Evolutionary conservation across 2,329 filamentous ascomycete genomes (phyloP), one percentile per base, ranked within the genome.

Genomic region (Chaetoscypha palmicola): DNA sequence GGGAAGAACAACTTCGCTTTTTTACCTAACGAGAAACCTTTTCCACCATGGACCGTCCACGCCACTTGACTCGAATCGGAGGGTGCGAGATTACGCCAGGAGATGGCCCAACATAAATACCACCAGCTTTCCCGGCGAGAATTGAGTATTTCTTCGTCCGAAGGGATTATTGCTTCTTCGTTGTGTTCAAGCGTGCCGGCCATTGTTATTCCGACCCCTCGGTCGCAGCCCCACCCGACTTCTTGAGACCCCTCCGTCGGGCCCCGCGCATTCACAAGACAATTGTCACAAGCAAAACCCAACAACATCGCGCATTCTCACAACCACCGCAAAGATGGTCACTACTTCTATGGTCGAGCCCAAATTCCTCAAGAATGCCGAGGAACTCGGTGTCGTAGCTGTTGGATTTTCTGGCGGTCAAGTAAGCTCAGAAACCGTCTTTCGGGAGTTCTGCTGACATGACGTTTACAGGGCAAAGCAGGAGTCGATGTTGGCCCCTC

Each of bases 331-430:
- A 50, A 57, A 17, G 33, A 62, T 62, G 60, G 56, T 57, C 21
- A 62, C 57, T 26, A 55, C 55, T 20, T 60, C 57, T 24, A 62
- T 62, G 58, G 46, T 61, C 41, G 44, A 60, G 31, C 56, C 58
- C 46, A 89, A 84, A 62, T 97, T 96, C 70, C 83, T 97, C 56
- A 73, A 82, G 52, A 74, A 82, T 61, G 77, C 81, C 23, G 75
- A 86, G 61, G 82, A 97, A 60, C 74, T 98, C 52, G 92, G 91
- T 50, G 77, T 98, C 45, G 88, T 97, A 28, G 89, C 91, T 38
- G 92, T 97, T 28, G 91, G 91, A 51, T 98, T 97, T 72, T 94
- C 89, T 42, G 91, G 91, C 54, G 92, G 92, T 45, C 92, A 96
- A 79, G 89, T 92, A 79, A 57, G 73, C 39, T 14, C 12, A 16